phyloP scores from a whole-genome alignment of 2,329 filamentous ascomycete genomes.

The Penicillium crustosum region DNA sequence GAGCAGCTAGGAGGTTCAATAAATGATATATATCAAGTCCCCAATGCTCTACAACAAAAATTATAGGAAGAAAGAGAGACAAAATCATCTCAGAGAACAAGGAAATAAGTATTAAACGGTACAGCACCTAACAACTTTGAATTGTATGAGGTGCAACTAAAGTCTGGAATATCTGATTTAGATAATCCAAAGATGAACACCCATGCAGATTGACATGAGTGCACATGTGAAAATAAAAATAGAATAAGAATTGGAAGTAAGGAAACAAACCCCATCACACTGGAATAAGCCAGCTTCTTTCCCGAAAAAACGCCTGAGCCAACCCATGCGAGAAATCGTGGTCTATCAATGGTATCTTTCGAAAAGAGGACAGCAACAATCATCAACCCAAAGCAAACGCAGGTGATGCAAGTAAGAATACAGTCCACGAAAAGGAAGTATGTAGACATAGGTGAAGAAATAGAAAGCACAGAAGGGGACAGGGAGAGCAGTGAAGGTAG shows the following conservation, averaged over 20 bases:
- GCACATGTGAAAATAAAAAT: neutral
- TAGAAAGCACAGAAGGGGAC: neutral
- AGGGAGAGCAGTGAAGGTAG: slow-evolving; percentile 7
- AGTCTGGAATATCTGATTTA: neutral
- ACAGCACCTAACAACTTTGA: slow-evolving; percentile 1
- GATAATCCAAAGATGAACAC: neutral
- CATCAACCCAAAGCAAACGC: slow-evolving; percentile 9
- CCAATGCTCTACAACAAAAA: neutral
- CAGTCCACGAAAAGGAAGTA: slow-evolving; percentile 14
- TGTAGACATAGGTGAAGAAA: slow-evolving; percentile 7
- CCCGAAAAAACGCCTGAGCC: slow-evolving; percentile 23
- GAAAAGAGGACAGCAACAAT: slow-evolving; percentile 9
- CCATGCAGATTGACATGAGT: neutral
- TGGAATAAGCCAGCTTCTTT: slow-evolving; percentile 6
- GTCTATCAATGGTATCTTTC: slow-evolving; percentile 42
- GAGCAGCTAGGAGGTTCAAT: neutral
- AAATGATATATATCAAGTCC: neutral
- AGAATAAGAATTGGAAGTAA: slow-evolving; percentile 7
- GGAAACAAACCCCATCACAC: slow-evolving; percentile 2
- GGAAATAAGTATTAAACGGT: slow-evolving; percentile 1
- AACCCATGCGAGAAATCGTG: slow-evolving; percentile 24
- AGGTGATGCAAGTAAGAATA: slow-evolving; percentile 14
- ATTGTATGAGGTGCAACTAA: neutral
- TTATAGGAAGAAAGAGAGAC: neutral
- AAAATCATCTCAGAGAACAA: neutral